Base-by-base conservation (phyloP, 2,329 filamentous ascomycete genomes). In the Aspergillus spinulosporus region DNA sequence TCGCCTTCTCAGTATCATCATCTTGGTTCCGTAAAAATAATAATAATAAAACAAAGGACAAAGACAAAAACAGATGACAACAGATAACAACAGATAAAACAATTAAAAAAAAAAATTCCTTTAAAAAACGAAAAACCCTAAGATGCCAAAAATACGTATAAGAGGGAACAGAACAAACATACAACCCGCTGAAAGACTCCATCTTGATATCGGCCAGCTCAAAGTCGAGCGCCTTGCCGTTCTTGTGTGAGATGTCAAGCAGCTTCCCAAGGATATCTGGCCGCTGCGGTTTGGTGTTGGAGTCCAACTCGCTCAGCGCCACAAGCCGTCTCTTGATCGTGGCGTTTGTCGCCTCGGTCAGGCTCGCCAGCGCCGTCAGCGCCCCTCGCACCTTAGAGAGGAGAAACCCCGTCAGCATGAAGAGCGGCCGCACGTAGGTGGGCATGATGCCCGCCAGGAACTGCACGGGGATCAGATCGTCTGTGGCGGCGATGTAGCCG, bases 401-500 rank as follows among this genome's bases (percentile, higher is more conserved):
- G 31, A 52, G 66, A 55, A 40, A 65, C 43, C 15, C 64, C 59
- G 54, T 46, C 29, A 73, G 59, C 50, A 73, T 64, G 37, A 70
- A 59, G 5, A 69, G 39, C 4, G 60, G 55, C 15, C 67, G 67
- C 12, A 68, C 44, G 51, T 74, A 72, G 1, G 62, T 60, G n/a
- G 69, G 67, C 49, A 62, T 63, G 37, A 65, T 64, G 6, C 63
- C 66, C 55, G 60, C 71, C 61, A 63, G 61, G 62, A 49, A 72
- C 39, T 67, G 59, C 46, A 63, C 66, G 34, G 62, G 75, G 60
- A 68, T 74, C 15, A 71, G 54, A 5, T 56, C 68, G 39, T 75
- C 69, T 0, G 76, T 62, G 1, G 75, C 66, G 9, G 68, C 59
- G 11, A 79, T 72, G 48, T 70, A 75, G 5, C 68, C 68, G 26